Conservation (phyloP, 1,139 yeast species). For the Blastobotrys persicus region DNA sequence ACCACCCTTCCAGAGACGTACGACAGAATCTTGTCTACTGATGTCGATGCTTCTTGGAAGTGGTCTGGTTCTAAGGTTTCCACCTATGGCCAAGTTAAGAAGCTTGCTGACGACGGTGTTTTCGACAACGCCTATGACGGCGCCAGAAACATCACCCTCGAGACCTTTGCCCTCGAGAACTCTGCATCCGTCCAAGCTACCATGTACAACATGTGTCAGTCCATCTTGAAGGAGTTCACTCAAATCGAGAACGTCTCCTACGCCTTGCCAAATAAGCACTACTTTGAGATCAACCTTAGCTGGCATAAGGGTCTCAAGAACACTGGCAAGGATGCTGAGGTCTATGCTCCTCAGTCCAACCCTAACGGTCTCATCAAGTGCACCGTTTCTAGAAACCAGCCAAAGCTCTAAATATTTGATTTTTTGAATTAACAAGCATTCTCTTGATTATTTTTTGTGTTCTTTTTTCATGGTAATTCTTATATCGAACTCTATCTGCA, state of each 20-base stretch:
- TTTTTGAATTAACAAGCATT: too few relatives aligned
- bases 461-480: too few relatives aligned
- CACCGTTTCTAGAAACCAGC: constrained; percentile 62
- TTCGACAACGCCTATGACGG: constrained; percentile 59
- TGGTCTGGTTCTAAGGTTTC: constrained; percentile 55
- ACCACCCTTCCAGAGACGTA: constrained; percentile 79
- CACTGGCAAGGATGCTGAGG: constrained; percentile 58
- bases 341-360: constrained; percentile 86
- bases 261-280: constrained; percentile 86
- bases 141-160: constrained; percentile 70
- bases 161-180: constrained; percentile 76
- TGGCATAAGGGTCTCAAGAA: constrained; percentile 80
- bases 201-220: constrained; percentile 85
- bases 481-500: too few relatives aligned
- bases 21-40: constrained; percentile 86
- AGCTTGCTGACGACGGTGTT: constrained; percentile 56
- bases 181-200: constrained; percentile 94
- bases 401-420: constrained; percentile 13
- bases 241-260: constrained; percentile 64
- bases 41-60: constrained; percentile 73
- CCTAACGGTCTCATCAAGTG: constrained; percentile 89
- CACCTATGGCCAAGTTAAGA: constrained; percentile 50
- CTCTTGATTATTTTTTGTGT: too few relatives aligned
- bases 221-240: constrained; percentile 59
- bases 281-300: constrained; percentile 69